Conservation (phyloP, 495 filamentous ascomycete species). For the Pyronema omphalodes region DNA sequence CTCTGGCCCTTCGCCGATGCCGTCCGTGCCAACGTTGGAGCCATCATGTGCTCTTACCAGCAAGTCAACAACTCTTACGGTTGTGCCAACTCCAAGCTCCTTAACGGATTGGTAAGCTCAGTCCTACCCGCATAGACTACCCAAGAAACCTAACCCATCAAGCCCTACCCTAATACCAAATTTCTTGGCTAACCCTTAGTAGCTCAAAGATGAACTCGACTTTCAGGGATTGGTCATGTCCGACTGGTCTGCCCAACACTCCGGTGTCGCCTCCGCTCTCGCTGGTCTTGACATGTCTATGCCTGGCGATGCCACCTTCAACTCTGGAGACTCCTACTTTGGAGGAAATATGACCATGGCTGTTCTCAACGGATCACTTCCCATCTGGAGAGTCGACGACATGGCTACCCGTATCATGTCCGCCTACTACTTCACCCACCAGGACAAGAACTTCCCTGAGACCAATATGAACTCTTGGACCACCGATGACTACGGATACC, state of each 20-base stretch:
- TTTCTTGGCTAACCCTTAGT: slow-evolving; percentile 34
- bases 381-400: slow-evolving; percentile 81
- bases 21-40: slow-evolving; percentile 56
- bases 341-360: slow-evolving; percentile 71
- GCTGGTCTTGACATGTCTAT: slow-evolving; percentile 91
- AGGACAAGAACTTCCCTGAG: slow-evolving; percentile 40
- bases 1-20: slow-evolving; percentile 75
- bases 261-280: slow-evolving; percentile 55
- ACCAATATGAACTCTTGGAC: slow-evolving; percentile 88
- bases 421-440: slow-evolving; percentile 77
- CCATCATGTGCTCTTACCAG: slow-evolving; percentile 89
- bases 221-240: slow-evolving; percentile 87
- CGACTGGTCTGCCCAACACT: slow-evolving; percentile 77
- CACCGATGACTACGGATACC: slow-evolving; percentile 48
- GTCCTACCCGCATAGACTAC: slow-evolving; percentile 16
- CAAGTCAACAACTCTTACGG: slow-evolving; percentile 75
- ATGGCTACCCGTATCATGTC: slow-evolving; percentile 88
- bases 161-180: slow-evolving; percentile 46
- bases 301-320: slow-evolving; percentile 71
- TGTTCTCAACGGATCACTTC: slow-evolving; percentile 77
- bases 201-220: slow-evolving; percentile 78
- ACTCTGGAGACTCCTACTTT: slow-evolving; percentile 58
- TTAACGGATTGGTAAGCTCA: slow-evolving; percentile 37
- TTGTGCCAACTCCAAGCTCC: slow-evolving; percentile 61
- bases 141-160: slow-evolving; percentile 53